Evolutionary conservation across 108 stramenopile genomes (phyloP), one percentile per base, ranked within the genome.

Genomic region (Chaetoceros tenuissimus): DNA sequence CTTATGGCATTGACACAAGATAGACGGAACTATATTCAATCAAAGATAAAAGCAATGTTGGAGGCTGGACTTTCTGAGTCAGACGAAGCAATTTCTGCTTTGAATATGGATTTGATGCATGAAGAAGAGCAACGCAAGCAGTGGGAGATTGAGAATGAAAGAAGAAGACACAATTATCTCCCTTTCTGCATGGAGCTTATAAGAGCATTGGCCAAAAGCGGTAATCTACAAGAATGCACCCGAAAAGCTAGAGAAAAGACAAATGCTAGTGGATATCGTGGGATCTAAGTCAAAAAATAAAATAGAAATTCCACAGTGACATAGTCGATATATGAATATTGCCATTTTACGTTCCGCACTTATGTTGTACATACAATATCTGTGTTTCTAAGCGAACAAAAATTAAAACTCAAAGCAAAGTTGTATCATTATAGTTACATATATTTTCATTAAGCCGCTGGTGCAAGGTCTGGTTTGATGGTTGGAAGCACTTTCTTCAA

Each of bases 1-100:
- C 72, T 96, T 27, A 85, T 98, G 91, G 92, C 94, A 7, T 73
- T 96, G 57, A 74, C 84, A 23, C 73, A 82, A 62, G 85, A 92
- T 66, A 66, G 81, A 24, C 74, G 85, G 3, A 56, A 70, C 21
- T 66, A 54, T 23, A 53, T 94, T 7, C 48, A 78, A 43, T 64
- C 63, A 46, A 57, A 66, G 31, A 43, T 89, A 52, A 65, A 67
- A 46, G 57, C 62, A 30, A 46, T 72, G 22, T 57, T 47, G 10
- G 64, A 67, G 0, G 48, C 47, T 7, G 72, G 64, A 10, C 17
- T 68, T 26, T 60, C 51, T 27, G 74, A 67, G 16, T 24, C 27
- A n/a, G 60, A 72, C 27, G 53, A 57, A 18, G 54, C 55, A 18
- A 61, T 75, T 54, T 51, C 66, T 2, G 58, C 57, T 23, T 58